Conservation (phyloP, 2,329 filamentous ascomycete genomes). For the Nigrospora osmanthi region DNA sequence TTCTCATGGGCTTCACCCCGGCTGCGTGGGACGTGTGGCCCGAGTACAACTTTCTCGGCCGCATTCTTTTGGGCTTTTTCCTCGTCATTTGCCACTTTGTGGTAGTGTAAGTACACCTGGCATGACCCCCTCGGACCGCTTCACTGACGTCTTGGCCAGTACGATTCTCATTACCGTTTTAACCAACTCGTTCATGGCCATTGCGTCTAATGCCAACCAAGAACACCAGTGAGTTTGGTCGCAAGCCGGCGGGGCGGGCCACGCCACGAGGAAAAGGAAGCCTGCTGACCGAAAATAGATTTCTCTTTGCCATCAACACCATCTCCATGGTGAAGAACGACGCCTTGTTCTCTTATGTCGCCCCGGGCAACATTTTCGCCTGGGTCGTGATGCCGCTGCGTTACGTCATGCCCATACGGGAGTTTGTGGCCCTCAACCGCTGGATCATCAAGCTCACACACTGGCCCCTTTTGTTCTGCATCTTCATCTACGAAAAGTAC, state of each 20-base stretch:
- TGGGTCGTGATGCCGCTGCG: constrained; percentile 82
- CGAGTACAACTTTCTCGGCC: constrained; percentile 71
- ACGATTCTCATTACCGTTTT: constrained; percentile 94
- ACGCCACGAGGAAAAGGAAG: neutral
- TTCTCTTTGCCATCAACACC: constrained; percentile 91
- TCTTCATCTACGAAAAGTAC: constrained; percentile 80
- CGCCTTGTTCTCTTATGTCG: constrained; percentile 86
- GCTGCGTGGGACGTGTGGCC: constrained; percentile 90
- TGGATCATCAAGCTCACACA: constrained; percentile 87
- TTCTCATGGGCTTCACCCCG: constrained; percentile 92
- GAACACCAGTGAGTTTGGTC: constrained; percentile 59
- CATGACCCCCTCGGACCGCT: neutral
- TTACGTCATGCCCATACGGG: constrained; percentile 69
- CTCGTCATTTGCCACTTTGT: constrained; percentile 94
- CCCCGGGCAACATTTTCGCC: constrained; percentile 83
- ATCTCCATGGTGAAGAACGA: constrained; percentile 99
- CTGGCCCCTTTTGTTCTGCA: constrained; percentile 76
- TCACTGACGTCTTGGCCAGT: constrained; percentile 24
- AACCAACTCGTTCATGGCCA: constrained; percentile 92
- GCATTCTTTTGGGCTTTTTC: constrained; percentile 69
- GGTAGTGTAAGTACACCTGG: constrained; percentile 49
- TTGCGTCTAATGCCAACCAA: constrained; percentile 86
- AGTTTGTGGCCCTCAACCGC: constrained; percentile 82
- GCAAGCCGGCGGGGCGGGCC: neutral
- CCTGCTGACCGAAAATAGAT: constrained; percentile 34